phyloP scores from a whole-genome alignment of 1,139 yeast genomes.

The Saccharomyces hybrid region DNA sequence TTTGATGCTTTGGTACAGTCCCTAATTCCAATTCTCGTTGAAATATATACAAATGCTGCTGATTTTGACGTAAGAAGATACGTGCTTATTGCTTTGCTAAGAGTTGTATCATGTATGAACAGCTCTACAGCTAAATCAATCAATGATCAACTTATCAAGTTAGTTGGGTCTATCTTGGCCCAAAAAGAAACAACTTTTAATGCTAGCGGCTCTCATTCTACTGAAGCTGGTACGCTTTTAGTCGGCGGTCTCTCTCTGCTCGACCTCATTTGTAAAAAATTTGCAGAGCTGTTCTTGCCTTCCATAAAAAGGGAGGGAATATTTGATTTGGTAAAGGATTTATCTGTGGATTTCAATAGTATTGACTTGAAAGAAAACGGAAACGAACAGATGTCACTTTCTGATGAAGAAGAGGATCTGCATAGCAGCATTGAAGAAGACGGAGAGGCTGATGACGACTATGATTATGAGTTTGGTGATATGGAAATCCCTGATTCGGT shows the following conservation, averaged over 20 bases:
- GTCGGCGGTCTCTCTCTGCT: constrained; percentile 49
- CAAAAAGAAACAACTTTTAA: constrained; percentile 39
- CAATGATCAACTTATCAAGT: constrained; percentile 34
- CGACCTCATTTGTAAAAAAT: constrained; percentile 34
- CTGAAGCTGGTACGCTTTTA: constrained; percentile 37
- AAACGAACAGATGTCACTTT: constrained; percentile 11
- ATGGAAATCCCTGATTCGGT: constrained; percentile 22
- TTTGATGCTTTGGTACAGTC: constrained; percentile 39
- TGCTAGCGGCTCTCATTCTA: constrained; percentile 15
- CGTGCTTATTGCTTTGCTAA: constrained; percentile 48
- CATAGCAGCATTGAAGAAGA: constrained; percentile 17
- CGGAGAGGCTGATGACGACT: constrained; percentile 27
- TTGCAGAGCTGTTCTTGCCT: constrained; percentile 20
- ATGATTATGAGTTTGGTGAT: constrained; percentile 26
- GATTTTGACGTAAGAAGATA: constrained; percentile 58
- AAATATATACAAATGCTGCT: constrained; percentile 68
- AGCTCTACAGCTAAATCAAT: constrained; percentile 18
- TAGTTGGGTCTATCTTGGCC: constrained; percentile 64
- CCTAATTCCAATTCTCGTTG: constrained; percentile 53
- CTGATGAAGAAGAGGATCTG: constrained; percentile 15
- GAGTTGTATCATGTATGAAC: constrained; percentile 36
- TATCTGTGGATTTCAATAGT: constrained; percentile 7
- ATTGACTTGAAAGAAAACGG: constrained; percentile 19
- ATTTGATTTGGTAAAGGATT: constrained; percentile 35
- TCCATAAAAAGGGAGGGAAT: constrained; percentile 69